A percentile compares a stretch with the other conserved stretches of the same genome.
phyloP scores from a whole-genome alignment of 225 moss, liverwort and hornwort species.

The Bryoerythrophyllum caledonicum region DNA sequence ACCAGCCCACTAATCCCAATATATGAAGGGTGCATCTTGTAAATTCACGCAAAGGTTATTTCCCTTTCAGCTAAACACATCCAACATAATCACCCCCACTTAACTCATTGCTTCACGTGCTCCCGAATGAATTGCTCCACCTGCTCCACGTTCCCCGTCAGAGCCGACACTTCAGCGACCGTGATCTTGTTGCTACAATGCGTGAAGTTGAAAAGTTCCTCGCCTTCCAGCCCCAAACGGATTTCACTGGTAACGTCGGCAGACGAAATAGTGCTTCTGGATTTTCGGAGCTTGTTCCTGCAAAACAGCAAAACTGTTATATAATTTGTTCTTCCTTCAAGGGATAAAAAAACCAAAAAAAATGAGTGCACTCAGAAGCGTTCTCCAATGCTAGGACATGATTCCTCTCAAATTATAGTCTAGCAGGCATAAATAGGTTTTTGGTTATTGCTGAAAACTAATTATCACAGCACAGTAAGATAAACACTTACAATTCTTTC shows the following conservation, averaged over 20 bases:
- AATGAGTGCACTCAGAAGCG: not conserved
- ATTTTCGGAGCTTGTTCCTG: constrained; percentile 88
- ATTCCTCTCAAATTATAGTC: not conserved
- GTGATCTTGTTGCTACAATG: constrained; percentile 79
- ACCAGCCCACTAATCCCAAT: constrained; percentile 39
- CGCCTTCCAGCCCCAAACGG: constrained; percentile 72
- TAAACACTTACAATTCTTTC: constrained; percentile 81
- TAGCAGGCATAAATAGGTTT: not conserved
- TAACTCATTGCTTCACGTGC: constrained; percentile 57
- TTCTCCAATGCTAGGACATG: not conserved
- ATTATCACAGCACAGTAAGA: not conserved
- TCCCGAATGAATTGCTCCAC: constrained; percentile 87
- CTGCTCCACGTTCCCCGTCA: constrained; percentile 58
- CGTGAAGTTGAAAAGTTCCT: constrained; percentile 60
- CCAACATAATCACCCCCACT: constrained; percentile 17
- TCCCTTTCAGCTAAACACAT: constrained; percentile 26
- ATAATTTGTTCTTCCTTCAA: not conserved
- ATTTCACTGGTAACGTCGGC: constrained; percentile 86
- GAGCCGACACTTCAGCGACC: constrained; percentile 65
- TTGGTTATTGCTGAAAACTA: not conserved
- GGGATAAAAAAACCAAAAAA: not conserved
- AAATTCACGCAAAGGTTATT: constrained; percentile 34
- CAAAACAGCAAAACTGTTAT: constrained; percentile 3
- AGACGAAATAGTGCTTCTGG: constrained; percentile 67
- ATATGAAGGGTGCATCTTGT: constrained; percentile 37